phyloP scores from a whole-genome alignment of 2,329 filamentous ascomycete genomes.

The Metarhizium humberi region DNA sequence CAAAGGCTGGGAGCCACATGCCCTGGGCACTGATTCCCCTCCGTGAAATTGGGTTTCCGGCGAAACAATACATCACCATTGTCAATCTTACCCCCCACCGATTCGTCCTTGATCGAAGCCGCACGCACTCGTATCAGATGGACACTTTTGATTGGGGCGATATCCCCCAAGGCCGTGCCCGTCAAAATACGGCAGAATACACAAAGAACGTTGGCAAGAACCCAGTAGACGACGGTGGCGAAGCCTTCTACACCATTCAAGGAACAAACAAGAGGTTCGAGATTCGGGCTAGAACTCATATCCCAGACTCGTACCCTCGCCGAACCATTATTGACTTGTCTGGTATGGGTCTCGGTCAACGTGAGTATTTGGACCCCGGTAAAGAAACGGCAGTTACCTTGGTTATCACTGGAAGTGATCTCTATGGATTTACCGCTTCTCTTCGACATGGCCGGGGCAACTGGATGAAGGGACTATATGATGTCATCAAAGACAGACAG shows the following conservation, averaged over 20 bases:
- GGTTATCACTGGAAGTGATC: conserved; percentile 24
- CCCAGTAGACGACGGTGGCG: conserved; percentile 18
- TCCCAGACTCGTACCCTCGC: conserved; percentile 15
- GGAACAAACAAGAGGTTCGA: conserved; percentile 21
- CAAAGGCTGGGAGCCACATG: conserved; percentile 5
- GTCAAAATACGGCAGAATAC: conserved; percentile 21
- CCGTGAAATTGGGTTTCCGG: conserved; percentile 3
- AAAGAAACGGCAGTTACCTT: conserved; percentile 20
- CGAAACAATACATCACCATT: conserved; percentile 21
- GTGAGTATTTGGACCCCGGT: conserved; percentile 23
- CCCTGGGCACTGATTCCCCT: conserved; percentile 5
- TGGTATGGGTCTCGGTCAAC: conserved; percentile 22
- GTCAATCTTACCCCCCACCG: conserved; percentile 25
- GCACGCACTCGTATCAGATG: conserved; percentile 22
- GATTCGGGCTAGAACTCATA: conserved; percentile 20
- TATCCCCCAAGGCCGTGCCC: conserved; percentile 20
- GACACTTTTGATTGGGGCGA: conserved; percentile 22
- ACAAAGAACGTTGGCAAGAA: conserved; percentile 9
- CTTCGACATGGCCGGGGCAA: conserved; percentile 17
- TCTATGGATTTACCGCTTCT: conserved; percentile 22
- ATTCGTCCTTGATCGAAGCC: conserved; percentile 15
- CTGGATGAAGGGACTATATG: conserved; percentile 24
- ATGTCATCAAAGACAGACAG: conserved; percentile 25
- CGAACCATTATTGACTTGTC: conserved; percentile 20
- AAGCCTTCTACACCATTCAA: conserved; percentile 21